Base-by-base conservation (phyloP, 352 stramenopile species). In the Salisapilia sapeloensis region DNA sequence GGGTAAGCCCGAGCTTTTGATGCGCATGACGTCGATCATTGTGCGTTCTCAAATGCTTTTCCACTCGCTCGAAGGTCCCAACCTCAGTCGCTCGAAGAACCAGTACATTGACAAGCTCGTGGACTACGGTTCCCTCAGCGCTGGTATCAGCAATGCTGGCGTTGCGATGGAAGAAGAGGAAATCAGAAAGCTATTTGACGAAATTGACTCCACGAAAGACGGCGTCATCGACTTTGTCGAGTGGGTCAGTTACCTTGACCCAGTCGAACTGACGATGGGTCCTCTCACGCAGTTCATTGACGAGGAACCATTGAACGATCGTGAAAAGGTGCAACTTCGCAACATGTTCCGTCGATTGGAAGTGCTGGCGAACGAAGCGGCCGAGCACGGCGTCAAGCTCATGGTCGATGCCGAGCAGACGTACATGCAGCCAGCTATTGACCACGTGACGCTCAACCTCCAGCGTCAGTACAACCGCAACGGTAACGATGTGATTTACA, bases 321-420 rank as follows among this genome's bases (percentile, higher is more conserved):
- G 76, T 17, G 83, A 96, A 48, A 92, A 96, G 62, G 67, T 67
- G 4, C 67, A 95, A 33, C 50, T 97, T 22, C 75, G 85, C 32
- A 79, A 89, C 44, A 81, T 78, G 55, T 96, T 98, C 59, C 64
- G 74, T 35, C 55, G 67, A 6, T 51, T 90, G 18, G 63, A 84
- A 46, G 60, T 50, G 18, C 57, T 91, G 15, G 84, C 84, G 2
- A 66, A 57, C 31, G 60, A 76, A 15, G 78, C 78, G 2, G 46
- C 58, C 2, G 67, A 67, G 23, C 46, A 57, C 20, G 77, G 63
- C 22, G 84, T 95, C 11, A 91, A 91, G 42, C 71, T 99, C 25
- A 92, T 99, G 79, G 86, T 98, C 40, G 95, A 99, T 55, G 95
- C 95, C 14, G 95, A 99, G 51, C 92, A 98, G 53, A 92, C 57